phyloP scores from a whole-genome alignment of 495 filamentous ascomycete species.

The Astrothelium subdiscretum region DNA sequence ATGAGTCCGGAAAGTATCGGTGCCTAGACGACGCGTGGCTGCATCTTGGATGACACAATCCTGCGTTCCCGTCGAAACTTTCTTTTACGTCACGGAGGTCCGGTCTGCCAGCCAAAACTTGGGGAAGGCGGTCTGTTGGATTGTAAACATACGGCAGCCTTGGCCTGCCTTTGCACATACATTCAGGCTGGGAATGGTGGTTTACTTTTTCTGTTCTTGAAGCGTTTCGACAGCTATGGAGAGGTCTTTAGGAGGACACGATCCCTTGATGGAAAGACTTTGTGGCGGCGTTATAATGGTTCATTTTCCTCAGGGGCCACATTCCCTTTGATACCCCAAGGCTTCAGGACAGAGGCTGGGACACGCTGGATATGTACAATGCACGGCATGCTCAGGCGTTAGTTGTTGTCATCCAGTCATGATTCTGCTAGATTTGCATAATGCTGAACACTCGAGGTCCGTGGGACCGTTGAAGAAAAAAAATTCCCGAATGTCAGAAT shows the following conservation, averaged over 20 bases:
- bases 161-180: not conserved
- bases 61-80: not conserved
- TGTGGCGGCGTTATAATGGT: not conserved
- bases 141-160: not conserved
- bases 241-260: not conserved
- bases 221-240: not conserved
- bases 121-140: not conserved
- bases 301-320: not conserved
- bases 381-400: not conserved
- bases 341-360: not conserved
- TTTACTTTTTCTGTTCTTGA: not conserved
- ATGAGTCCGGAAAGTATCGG: constrained; percentile 31
- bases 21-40: constrained; percentile 1
- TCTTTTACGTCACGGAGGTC: not conserved
- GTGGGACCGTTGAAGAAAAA: too few relatives aligned
- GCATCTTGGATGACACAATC: too few relatives aligned
- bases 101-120: too few relatives aligned
- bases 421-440: not conserved
- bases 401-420: not conserved
- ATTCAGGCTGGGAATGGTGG: not conserved
- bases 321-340: constrained; percentile 1
- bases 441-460: too few relatives aligned
- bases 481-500: too few relatives aligned
- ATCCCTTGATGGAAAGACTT: not conserved
- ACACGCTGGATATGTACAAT: constrained; percentile 1